phyloP scores from a whole-genome alignment of 2,329 filamentous ascomycete genomes.

The Cordyceps tenuipes region DNA sequence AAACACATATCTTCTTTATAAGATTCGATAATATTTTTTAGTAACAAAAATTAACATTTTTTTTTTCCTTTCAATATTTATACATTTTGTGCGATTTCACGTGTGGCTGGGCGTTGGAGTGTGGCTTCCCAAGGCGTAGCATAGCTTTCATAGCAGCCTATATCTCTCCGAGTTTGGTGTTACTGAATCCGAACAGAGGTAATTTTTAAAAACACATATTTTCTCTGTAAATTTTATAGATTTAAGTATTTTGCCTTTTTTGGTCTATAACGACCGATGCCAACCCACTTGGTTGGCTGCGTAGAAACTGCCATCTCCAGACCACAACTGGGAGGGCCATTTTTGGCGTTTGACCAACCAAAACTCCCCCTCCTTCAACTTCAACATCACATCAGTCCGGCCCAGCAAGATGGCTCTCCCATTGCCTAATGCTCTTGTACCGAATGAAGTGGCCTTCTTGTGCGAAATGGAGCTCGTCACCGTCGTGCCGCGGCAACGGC shows the following conservation, averaged over 20 bases:
- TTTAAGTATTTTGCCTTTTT: too few species aligned
- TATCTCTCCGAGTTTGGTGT: too few species aligned
- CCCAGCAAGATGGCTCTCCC: conserved; percentile 38
- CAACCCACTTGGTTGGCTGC: not conserved
- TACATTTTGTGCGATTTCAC: too few species aligned
- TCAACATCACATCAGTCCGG: not conserved
- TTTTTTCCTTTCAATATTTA: too few species aligned
- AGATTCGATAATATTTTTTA: too few species aligned
- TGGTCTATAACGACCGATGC: not conserved
- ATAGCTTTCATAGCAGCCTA: too few species aligned
- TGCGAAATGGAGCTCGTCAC: conserved; percentile 98
- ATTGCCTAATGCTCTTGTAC: conserved; percentile 54
- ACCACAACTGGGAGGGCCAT: conserved; percentile 10
- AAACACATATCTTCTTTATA: too few species aligned
- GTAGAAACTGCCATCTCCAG: not conserved
- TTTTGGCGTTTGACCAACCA: not conserved
- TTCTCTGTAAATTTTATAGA: not conserved
- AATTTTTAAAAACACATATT: not conserved
- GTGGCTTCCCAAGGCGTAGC: too few species aligned
- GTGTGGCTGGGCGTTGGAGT: too few species aligned
- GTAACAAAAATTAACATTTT: too few species aligned
- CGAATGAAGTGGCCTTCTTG: conserved; percentile 83
- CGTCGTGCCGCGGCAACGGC: conserved; percentile 79
- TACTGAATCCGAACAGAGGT: too few species aligned
- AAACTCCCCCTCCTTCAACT: not conserved